Evolutionary conservation across 352 stramenopile genomes (phyloP).

Genomic region (Phytophthora tentaculata): DNA sequence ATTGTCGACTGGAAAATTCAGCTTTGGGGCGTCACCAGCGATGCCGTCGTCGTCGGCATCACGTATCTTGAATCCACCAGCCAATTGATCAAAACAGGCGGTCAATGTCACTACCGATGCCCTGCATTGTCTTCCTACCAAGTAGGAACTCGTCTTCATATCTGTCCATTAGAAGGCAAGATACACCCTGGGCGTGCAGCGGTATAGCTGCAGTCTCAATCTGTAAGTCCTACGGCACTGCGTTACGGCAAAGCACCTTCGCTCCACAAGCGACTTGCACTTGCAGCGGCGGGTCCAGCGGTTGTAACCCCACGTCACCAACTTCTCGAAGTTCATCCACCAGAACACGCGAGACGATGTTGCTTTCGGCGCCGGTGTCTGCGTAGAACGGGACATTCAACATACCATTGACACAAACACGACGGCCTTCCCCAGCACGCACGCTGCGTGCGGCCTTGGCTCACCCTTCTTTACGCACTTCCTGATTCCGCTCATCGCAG

Average conservation of each 20-base stretch:
- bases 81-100: constrained; percentile 11
- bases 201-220: not conserved
- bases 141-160: constrained; percentile 8
- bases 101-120: constrained; percentile 16
- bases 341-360: not conserved
- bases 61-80: not conserved
- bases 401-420: not conserved
- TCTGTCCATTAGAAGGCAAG: constrained; percentile 7
- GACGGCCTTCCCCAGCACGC: not conserved
- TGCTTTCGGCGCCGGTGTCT: not conserved
- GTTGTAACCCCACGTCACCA: not conserved
- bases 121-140: constrained; percentile 11
- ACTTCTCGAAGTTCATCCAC: not conserved
- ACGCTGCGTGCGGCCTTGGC: not conserved
- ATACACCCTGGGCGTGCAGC: not conserved
- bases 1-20: constrained; percentile 3
- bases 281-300: not conserved
- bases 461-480: too few species aligned
- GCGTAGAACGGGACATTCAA: not conserved
- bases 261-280: constrained; percentile 9
- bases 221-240: not conserved
- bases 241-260: not conserved
- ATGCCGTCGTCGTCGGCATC: constrained; percentile 7
- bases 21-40: not conserved
- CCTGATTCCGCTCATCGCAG: too few species aligned